A percentile compares a stretch with the other conserved stretches of the same genome.
Evolutionary conservation across 805 yeast genomes (phyloP).

Genomic region (Wickerhamiella galacta): DNA sequence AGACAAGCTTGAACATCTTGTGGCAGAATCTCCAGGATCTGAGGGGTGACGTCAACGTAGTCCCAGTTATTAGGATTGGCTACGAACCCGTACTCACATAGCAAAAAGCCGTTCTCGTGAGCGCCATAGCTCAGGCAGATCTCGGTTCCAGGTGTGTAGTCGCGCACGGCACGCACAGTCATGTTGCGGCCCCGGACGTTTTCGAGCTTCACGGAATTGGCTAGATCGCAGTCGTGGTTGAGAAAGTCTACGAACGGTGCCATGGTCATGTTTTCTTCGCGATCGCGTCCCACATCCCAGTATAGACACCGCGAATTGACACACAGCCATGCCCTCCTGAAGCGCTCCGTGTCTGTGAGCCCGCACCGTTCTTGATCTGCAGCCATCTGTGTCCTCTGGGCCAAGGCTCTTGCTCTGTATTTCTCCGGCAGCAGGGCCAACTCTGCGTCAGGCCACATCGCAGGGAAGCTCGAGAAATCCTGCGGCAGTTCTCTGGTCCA

Average conservation of each 20-base stretch:
- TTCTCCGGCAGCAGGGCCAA: constrained; percentile 10
- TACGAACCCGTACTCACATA: constrained; percentile 78
- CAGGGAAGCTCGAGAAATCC: constrained; percentile 43
- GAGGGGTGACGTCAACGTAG: constrained; percentile 42
- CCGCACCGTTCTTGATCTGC: neutral
- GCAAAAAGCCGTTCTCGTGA: constrained; percentile 65
- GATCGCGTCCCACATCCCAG: constrained; percentile 45
- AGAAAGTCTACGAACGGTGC: constrained; percentile 84
- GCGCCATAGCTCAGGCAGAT: constrained; percentile 70
- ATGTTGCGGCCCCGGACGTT: constrained; percentile 41
- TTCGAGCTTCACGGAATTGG: constrained; percentile 11
- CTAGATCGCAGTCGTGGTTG: constrained; percentile 38
- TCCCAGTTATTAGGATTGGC: constrained; percentile 48
- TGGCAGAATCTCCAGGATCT: constrained; percentile 25
- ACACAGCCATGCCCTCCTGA: constrained; percentile 66
- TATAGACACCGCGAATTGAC: constrained; percentile 86
- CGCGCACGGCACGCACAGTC: constrained; percentile 29
- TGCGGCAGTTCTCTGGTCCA: constrained; percentile 51
- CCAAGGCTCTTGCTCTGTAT: constrained; percentile 9
- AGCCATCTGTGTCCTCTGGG: constrained; percentile 9
- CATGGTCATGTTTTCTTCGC: constrained; percentile 60
- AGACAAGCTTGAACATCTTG: constrained; percentile 30
- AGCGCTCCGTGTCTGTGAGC: constrained; percentile 12
- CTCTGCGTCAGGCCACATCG: constrained; percentile 36
- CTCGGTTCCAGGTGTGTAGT: constrained; percentile 34